A percentile compares a stretch with the other conserved stretches of the same genome.
Conservation (phyloP, 2,329 filamentous ascomycete genomes). For the Dendrostoma leiphaemia region DNA sequence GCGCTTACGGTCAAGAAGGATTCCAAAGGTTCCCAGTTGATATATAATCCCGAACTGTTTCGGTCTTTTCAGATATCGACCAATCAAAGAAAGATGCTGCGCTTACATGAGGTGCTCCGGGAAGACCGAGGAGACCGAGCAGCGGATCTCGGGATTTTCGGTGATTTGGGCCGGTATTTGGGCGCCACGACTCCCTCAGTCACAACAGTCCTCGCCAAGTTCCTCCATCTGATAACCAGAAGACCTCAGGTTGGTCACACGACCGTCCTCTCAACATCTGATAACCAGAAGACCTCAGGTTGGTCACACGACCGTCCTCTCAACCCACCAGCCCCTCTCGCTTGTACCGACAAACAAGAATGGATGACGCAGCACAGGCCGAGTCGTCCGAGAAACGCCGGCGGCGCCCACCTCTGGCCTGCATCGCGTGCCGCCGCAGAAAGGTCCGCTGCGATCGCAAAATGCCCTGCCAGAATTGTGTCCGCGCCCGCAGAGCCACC, state of each 20-base stretch:
- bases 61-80: not conserved
- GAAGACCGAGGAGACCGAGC: not conserved
- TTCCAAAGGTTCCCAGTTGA: not conserved
- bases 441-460: conserved; percentile 43
- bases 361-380: not conserved
- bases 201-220: not conserved
- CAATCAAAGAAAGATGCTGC: not conserved
- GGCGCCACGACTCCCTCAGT: not conserved
- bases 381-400: conserved; percentile 18
- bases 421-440: conserved; percentile 39
- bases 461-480: conserved; percentile 40
- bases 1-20: not conserved
- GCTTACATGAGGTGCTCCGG: not conserved
- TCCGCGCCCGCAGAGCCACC: conserved; percentile 31
- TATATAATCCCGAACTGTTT: not conserved
- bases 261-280: not conserved
- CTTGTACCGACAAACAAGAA: not conserved
- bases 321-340: not conserved
- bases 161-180: not conserved
- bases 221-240: not conserved
- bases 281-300: not conserved
- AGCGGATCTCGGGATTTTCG: not conserved
- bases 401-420: conserved; percentile 26
- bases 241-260: not conserved
- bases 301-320: not conserved